Evolutionary conservation across 2,329 filamentous ascomycete species (phyloP), one percentile per base, ranked within the genome.

Genomic region (Dendryphion nanum): DNA sequence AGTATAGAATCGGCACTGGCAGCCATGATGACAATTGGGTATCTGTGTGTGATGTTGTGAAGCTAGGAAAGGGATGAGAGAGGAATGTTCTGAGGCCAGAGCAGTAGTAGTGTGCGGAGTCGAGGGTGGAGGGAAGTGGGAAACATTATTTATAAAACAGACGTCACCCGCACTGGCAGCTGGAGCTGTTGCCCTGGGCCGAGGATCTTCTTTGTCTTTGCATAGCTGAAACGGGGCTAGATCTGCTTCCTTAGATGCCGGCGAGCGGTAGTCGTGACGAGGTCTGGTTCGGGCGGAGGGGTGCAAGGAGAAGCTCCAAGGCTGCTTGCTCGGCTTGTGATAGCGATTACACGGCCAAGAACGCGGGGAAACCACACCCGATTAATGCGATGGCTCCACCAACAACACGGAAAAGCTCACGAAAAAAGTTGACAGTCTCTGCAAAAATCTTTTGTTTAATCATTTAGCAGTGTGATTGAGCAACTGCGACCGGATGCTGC

Each of bases 1-100:
- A 96, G 84, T 63, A 95, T 86, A 49, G 77, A 72, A 40, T 95
- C 86, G 18, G 61, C 49, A 61, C 79, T 79, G 51, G 78, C 58
- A 48, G 62, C 60, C 62, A 66, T 66, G 23, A 26, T 26, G 23
- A 26, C 23, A 26, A 26, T 41, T 40, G 56, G 47, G 17, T 28
- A 24, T 37, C n/a, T 38, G 8, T 38, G 26, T 6, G n/a, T 35
- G 24, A 47, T 3, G 39, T 17, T 37, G 17, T 39, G 21, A 30
- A 42, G 31, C 34, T 45, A 33, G 33, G 23, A 26, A n/a, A 10
- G 10, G 23, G 23, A n/a, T 26, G n/a, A 26, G n/a, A 26, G 23
- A n/a, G 10, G n/a, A 10, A 26, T 26, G 23, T 26, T 10, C 10
- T 26, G n/a, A 10, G 23, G 23, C 23, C 10, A 26, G 23, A 26